Evolutionary conservation across 768 basidiomycete species (phyloP), one percentile per base, ranked within the genome.

Genomic region (Boletus insuetus): DNA sequence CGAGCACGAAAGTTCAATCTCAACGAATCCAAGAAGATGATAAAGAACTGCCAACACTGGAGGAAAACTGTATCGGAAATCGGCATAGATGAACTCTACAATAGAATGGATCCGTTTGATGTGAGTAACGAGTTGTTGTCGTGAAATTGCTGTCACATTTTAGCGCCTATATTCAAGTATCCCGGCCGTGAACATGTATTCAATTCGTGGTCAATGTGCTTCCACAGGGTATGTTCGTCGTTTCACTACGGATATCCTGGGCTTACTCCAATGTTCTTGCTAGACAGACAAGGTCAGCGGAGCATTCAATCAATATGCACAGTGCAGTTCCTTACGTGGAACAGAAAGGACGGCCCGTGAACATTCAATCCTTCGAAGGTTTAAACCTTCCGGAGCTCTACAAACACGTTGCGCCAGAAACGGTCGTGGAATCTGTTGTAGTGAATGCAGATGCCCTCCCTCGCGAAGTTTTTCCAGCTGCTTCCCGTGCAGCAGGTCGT

Each of bases 191-290:
- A 82, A 49, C 77, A 79, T 1, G 82, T 90, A 8, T 88, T 89
- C 59, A 81, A 86, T 49, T 83, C 80, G 58, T 91, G 88, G 88
- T 87, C 87, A 4, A 80, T 89, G 75, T 89, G 81, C 60, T 89
- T 87, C 61, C 88, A 91, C 69, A 89, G 89, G 75, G 86, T 82
- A 48, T 31, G 78, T 55, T 24, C 22, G 9, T 34, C 46, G 5
- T 35, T 34, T 43, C 32, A n/a, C 10, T 31, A 11, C 14, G 20
- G 17, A 13, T 2, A 8, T 24, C 22, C 35, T 45, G 46, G 8
- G 12, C 8, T 51, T 13, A 26, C 19, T 38, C 51, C 1, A 12
- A 56, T 20, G 4, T 40, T 45, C 45, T 29, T 22, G 19, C 45
- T 19, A 87, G 83, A 85, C 82, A 46, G 87, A 90, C 72, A 89